Conservation (phyloP, 2,329 filamentous ascomycete genomes). For the Botryotinia globosa region DNA sequence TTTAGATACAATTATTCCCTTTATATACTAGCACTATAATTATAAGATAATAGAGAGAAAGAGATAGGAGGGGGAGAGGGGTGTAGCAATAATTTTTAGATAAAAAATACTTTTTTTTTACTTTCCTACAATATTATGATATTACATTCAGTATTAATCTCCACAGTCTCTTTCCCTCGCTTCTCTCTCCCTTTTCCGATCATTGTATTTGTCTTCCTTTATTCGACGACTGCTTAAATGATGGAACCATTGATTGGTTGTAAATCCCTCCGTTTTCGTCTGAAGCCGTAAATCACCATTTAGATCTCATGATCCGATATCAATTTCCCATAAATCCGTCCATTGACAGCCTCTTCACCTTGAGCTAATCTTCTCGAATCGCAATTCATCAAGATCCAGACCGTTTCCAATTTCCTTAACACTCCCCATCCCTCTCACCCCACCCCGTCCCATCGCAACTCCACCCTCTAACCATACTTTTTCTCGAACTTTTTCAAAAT, state of each 20-base stretch:
- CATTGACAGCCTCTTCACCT: too few relatives aligned
- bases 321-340: not conserved
- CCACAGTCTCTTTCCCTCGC: not conserved
- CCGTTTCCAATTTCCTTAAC: too few relatives aligned
- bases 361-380: not conserved
- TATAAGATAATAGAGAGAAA: too few relatives aligned
- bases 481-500: slow-evolving; percentile 79
- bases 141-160: not conserved
- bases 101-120: not conserved
- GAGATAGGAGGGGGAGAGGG: too few relatives aligned
- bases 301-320: not conserved
- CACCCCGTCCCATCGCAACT: not conserved
- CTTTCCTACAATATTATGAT: not conserved
- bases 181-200: fast-evolving
- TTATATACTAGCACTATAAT: too few relatives aligned
- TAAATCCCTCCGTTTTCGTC: not conserved
- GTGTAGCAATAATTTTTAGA: too few relatives aligned
- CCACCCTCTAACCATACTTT: slow-evolving; percentile 42
- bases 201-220: not conserved
- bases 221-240: not conserved
- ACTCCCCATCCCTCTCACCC: not conserved
- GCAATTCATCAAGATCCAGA: not conserved
- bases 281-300: not conserved
- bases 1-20: too few relatives aligned
- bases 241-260: not conserved